Evolutionary conservation across 2,329 filamentous ascomycete species (phyloP).

Genomic region (Setomelanomma holmii): DNA sequence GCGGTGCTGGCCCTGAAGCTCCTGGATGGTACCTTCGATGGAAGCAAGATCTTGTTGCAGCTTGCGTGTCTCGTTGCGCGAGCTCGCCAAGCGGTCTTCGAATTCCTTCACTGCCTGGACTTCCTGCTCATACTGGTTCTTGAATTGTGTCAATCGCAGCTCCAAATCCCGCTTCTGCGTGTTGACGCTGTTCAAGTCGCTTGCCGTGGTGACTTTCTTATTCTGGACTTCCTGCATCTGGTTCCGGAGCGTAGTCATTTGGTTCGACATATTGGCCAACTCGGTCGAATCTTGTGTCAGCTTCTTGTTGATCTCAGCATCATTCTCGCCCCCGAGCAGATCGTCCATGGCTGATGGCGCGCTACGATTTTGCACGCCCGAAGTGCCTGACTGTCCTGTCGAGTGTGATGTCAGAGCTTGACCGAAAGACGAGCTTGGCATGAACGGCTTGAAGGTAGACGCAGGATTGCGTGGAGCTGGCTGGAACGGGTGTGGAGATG

Average conservation of each 20-base stretch:
- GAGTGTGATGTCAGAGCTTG: constrained; percentile 78
- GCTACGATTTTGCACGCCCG: constrained; percentile 48
- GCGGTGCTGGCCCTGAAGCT: constrained; percentile 82
- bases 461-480: constrained; percentile 51
- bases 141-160: constrained; percentile 82
- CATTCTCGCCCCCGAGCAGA: constrained; percentile 80
- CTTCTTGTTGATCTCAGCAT: constrained; percentile 86
- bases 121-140: constrained; percentile 91
- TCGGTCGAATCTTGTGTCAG: constrained; percentile 89
- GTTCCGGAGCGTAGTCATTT: constrained; percentile 86
- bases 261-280: constrained; percentile 93
- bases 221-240: constrained; percentile 93
- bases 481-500: constrained; percentile 61
- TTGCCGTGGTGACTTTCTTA: constrained; percentile 79
- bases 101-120: constrained; percentile 83
- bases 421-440: constrained; percentile 91
- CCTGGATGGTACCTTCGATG: constrained; percentile 80
- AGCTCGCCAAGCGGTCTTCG: constrained; percentile 79
- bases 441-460: constrained; percentile 82
- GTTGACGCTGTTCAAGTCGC: constrained; percentile 79
- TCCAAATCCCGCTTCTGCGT: constrained; percentile 95
- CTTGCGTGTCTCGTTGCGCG: constrained; percentile 82
- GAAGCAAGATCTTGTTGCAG: constrained; percentile 83
- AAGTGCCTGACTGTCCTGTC: constrained; percentile 67
- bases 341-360: constrained; percentile 72